Evolutionary conservation across 2,329 filamentous ascomycete genomes (phyloP), one percentile per base, ranked within the genome.

Genomic region (Fusarium caatingaense): DNA sequence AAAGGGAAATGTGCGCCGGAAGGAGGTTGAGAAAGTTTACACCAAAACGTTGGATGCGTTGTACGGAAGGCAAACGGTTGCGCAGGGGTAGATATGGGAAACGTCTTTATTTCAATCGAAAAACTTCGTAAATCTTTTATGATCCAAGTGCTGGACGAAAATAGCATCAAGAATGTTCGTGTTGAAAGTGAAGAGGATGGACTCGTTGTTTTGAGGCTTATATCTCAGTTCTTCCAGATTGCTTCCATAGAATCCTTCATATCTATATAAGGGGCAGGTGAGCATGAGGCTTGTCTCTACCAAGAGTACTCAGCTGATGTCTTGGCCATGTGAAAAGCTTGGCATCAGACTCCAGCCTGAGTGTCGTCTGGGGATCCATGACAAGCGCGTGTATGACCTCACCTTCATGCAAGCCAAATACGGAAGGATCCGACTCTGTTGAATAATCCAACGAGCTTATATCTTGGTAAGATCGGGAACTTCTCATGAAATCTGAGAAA

Each of bases 1-100:
- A 1, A 73, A 73, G 25, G 71, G 71, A 0, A 73, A 73, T 6
- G 63, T 73, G 6, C 57, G 62, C 8, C 72, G 68, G n/a, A 60
- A 58, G 7, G 54, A 62, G 37, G 66, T 65, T 8, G 67, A 73
- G 27, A 55, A 45, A 7, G 15, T 48, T 2, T 69, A 67, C 8
- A 46, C 32, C 30, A n/a, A 28, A 2, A 34, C 45, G 0, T 21
- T 73, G 20, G 59, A 73, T 20, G 25, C 18, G 1, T 18, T 64
- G 8, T 64, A 64, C 8, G 49, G n/a, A 9, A 25, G 25, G 15
- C 48, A 45, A 27, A 12, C 20, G 8, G n/a, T 37, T 2, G 3
- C 18, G 1, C 16, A 32, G 21, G 11, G 10, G 7, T 8, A 16
- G 0, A 48, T 9, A 11, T 13, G 32, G 3, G 5, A n/a, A 6